Percentiles rank a stretch among this genome's conserved stretches.
These are phyloP conservation scores for Mycotypha africana DNA, from an alignment of 371 early-diverging fungal genomes.

Conservation along the genomic window DNA sequence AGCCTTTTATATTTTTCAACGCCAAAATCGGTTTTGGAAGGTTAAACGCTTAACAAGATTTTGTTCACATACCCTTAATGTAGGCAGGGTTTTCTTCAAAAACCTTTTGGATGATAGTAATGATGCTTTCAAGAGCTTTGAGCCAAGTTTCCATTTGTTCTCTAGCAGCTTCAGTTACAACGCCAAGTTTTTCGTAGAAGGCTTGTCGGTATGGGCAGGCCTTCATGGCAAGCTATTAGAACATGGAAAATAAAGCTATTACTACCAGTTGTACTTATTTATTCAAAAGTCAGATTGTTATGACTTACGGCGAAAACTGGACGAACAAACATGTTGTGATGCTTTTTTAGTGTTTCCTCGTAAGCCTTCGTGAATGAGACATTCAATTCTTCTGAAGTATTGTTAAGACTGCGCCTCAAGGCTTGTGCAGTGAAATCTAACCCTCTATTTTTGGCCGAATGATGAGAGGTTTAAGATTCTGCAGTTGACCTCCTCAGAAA, in stretches of 20 bases:
- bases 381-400: slow-evolving; percentile 75
- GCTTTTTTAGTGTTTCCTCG: slow-evolving; percentile 67
- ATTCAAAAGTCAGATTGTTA: background rate
- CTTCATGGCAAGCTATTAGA: slow-evolving; percentile 81
- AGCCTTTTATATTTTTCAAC: too few species aligned
- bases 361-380: slow-evolving; percentile 85
- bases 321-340: slow-evolving; percentile 80
- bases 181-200: slow-evolving; percentile 85
- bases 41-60: too few species aligned
- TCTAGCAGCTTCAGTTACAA: slow-evolving; percentile 48
- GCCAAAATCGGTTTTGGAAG: too few species aligned
- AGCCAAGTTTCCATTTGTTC: slow-evolving; percentile 69
- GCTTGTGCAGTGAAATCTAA: slow-evolving; percentile 86
- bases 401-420: slow-evolving; percentile 64
- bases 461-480: too few species aligned
- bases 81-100: slow-evolving; percentile 39
- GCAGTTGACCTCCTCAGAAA: too few species aligned
- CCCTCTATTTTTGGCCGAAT: slow-evolving; percentile 64
- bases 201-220: slow-evolving; percentile 87
- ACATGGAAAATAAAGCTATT: background rate
- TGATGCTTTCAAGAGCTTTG: slow-evolving; percentile 65
- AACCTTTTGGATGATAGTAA: slow-evolving; percentile 35
- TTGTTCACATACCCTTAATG: slow-evolving; percentile 51
- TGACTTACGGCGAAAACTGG: slow-evolving; percentile 74
- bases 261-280: too few species aligned